Conservation (phyloP, 371 early-diverging fungal species). For the Basidiobolus meristosporus region DNA sequence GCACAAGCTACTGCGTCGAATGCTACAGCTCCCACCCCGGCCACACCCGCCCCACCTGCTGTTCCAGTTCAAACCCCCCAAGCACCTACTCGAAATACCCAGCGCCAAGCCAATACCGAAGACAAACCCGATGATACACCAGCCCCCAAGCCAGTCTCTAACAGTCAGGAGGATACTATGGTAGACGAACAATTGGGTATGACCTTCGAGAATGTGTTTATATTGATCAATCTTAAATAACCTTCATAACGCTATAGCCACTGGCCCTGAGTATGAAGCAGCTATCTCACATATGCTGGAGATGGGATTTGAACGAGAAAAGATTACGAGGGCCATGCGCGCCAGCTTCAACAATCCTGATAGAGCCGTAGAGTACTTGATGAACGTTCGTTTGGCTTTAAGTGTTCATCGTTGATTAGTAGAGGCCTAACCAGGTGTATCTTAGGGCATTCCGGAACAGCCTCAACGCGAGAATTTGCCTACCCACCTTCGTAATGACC, state of each 20-base stretch:
- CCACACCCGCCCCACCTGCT: conserved; percentile 14
- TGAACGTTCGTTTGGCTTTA: conserved; percentile 44
- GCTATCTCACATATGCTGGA: conserved; percentile 78
- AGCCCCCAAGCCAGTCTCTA: conserved; percentile 3
- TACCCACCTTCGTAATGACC: conserved; percentile 1
- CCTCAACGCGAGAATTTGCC: too few species aligned
- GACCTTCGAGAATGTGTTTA: too few species aligned
- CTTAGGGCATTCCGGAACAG: conserved; percentile 30
- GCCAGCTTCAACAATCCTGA: conserved; percentile 95
- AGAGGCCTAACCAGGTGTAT: not conserved
- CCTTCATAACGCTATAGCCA: conserved; percentile 14
- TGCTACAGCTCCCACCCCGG: too few species aligned
- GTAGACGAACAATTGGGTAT: not conserved
- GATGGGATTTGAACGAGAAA: conserved; percentile 84
- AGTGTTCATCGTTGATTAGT: too few species aligned
- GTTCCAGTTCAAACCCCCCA: conserved; percentile 8
- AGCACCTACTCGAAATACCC: conserved; percentile 10
- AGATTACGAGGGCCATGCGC: conserved; percentile 76
- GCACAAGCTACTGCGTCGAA: conserved; percentile 10
- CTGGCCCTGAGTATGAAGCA: conserved; percentile 49
- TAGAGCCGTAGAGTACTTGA: conserved; percentile 89
- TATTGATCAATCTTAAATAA: too few species aligned
- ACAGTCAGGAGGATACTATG: not conserved
- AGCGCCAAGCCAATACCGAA: conserved; percentile 1
- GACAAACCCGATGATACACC: conserved; percentile 1